phyloP scores from a whole-genome alignment of 805 yeast genomes.

The Yamadazyma insecticola region DNA sequence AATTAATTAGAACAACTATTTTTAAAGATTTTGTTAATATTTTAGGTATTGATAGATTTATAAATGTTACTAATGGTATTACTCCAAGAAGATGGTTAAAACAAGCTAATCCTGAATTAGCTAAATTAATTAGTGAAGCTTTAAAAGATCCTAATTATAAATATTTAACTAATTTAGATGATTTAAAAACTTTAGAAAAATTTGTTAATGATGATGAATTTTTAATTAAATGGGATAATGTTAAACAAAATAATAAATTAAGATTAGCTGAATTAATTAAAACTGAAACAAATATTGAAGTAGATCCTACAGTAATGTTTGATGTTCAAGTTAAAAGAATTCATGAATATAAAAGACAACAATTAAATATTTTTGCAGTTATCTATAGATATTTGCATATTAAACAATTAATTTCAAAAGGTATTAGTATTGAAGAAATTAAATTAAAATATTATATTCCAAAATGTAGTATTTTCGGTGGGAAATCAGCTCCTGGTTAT shows the following conservation, averaged over 20 bases:
- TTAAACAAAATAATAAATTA: conserved; percentile 66
- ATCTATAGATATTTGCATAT: conserved; percentile 77
- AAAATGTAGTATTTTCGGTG: conserved; percentile 82
- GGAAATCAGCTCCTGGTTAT: conserved; percentile 97
- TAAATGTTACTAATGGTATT: conserved; percentile 90
- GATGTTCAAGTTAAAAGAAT: conserved; percentile 93
- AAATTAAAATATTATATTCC: conserved; percentile 66
- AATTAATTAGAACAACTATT: conserved; percentile 81
- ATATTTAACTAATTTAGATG: conserved; percentile 62
- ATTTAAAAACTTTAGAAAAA: conserved; percentile 61
- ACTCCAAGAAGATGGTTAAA: conserved; percentile 96
- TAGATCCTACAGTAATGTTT: conserved; percentile 72
- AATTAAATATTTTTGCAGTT: conserved; percentile 84
- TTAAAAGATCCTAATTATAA: conserved; percentile 62
- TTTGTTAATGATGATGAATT: conserved; percentile 66
- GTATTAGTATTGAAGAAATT: conserved; percentile 34
- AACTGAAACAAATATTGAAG: conserved; percentile 55
- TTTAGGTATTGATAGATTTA: conserved; percentile 78
- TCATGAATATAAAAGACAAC: conserved; percentile 95
- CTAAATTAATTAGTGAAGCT: conserved; percentile 67
- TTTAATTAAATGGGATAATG: conserved; percentile 62
- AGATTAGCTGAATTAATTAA: conserved; percentile 65
- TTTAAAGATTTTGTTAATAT: conserved; percentile 85
- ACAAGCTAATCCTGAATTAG: conserved; percentile 84
- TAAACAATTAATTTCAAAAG: conserved; percentile 58